These are phyloP conservation scores for Fusarium nelsonii DNA, from an alignment of 2,329 filamentous ascomycete species.

Conservation along the genomic window DNA sequence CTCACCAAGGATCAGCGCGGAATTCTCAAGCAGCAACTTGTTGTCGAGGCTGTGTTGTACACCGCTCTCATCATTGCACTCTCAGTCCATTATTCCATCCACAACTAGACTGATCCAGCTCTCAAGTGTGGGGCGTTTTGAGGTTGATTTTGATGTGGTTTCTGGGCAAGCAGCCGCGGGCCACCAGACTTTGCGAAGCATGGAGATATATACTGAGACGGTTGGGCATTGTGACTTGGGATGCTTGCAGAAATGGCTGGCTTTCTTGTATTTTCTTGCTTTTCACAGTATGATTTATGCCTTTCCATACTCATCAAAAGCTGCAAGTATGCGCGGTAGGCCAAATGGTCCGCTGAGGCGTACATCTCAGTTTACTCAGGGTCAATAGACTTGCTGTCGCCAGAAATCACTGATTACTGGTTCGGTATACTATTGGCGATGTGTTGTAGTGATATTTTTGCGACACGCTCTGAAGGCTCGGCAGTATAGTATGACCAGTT, in stretches of 20 bases:
- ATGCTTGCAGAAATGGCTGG: not conserved
- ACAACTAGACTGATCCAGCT: constrained; percentile 5
- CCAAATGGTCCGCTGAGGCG: not conserved
- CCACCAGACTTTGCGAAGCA: constrained; percentile 5
- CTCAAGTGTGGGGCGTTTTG: constrained; percentile 7
- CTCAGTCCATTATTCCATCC: constrained; percentile 49
- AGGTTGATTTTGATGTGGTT: constrained; percentile 6
- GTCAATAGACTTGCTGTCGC: not conserved
- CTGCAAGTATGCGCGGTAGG: not conserved
- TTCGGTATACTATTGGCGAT: not conserved
- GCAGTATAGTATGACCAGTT: not conserved
- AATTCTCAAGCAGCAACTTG: constrained; percentile 54
- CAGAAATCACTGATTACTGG: not conserved
- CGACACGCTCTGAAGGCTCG: too few species aligned
- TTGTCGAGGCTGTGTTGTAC: constrained; percentile 53
- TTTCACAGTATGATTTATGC: not conserved
- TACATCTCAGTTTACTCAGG: not conserved
- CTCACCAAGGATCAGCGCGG: constrained; percentile 53
- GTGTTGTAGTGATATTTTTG: not conserved
- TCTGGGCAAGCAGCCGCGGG: not conserved
- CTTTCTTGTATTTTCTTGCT: constrained; percentile 10
- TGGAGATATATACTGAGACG: constrained; percentile 2
- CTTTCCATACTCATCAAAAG: constrained; percentile 6
- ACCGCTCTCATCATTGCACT: constrained; percentile 50
- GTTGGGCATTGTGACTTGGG: constrained; percentile 5